Evolutionary conservation across 2,329 filamentous ascomycete species (phyloP).

Genomic region (Curvularia eragrostidis): DNA sequence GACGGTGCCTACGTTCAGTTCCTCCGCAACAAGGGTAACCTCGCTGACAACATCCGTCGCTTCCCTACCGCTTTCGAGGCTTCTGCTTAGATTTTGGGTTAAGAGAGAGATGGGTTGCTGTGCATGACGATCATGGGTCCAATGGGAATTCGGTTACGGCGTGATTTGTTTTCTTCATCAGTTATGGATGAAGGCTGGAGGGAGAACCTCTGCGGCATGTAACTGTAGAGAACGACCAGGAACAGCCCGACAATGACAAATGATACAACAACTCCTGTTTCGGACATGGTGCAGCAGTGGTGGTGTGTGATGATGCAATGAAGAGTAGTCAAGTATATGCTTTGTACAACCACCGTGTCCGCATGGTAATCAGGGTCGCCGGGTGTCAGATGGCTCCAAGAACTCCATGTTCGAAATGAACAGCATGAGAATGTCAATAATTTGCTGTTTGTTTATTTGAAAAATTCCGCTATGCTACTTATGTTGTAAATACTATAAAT

Average conservation of each 20-base stretch:
- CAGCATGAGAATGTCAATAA: background rate
- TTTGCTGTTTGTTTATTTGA: background rate
- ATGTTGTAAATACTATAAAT: slow-evolving; percentile 12
- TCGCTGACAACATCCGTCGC: slow-evolving; percentile 86
- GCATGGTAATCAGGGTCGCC: background rate
- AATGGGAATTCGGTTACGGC: slow-evolving; percentile 49
- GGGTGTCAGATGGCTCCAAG: background rate
- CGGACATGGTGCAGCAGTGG: background rate
- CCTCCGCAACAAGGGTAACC: slow-evolving; percentile 88
- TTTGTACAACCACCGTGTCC: background rate
- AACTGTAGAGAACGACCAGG: slow-evolving; percentile 40
- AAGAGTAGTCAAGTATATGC: background rate
- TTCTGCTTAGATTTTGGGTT: slow-evolving; percentile 41
- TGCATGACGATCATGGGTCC: slow-evolving; percentile 41
- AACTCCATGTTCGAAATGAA: background rate
- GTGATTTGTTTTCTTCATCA: slow-evolving; percentile 46
- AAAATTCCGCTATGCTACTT: slow-evolving; percentile 7
- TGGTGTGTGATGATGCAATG: background rate
- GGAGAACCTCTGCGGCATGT: slow-evolving; percentile 30
- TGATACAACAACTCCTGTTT: slow-evolving; percentile 29
- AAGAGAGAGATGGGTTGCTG: slow-evolving; percentile 28
- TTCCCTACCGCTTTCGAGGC: slow-evolving; percentile 88
- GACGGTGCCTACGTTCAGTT: slow-evolving; percentile 99
- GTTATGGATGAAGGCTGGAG: slow-evolving; percentile 45
- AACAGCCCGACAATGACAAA: slow-evolving; percentile 45